Evolutionary conservation across 2,329 filamentous ascomycete genomes (phyloP), one percentile per base, ranked within the genome.

Genomic region (Penicillium sp.): DNA sequence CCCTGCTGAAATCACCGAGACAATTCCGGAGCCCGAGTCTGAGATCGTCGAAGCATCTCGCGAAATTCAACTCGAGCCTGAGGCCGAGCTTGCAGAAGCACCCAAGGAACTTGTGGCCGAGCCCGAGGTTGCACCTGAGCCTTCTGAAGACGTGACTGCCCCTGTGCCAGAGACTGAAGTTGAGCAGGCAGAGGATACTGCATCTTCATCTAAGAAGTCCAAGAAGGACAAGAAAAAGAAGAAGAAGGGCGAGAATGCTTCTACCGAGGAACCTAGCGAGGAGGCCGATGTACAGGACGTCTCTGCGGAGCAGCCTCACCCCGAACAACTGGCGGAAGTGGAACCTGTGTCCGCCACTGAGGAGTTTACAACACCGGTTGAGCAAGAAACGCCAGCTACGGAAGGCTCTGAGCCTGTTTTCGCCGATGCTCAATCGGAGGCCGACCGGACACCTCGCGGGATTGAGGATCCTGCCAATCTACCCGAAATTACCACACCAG

Each of bases 141-240:
- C 38, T 44, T 4, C 47, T 11, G 51, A 51, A 22, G 24, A n/a
- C 8, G 21, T n/a, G 14, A 14, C 16, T 13, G 21, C 31, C 0
- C 18, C 36, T 10, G 43, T 32, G 9, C 6, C 21, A 0, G 55
- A 58, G 29, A 11, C 40, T 42, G 43, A 44, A 11, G 32, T 36
- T 18, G 51, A 61, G 16, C 48, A 53, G 8, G n/a, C 16, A 0
- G 49, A 59, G 9, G 49, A 57, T 9, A 32, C 48, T 36, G 47
- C 48, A 21, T 47, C 47, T 14, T 36, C 54, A 8, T 43, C 54
- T 18, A 62, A 59, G 49, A 63, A 60, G 43, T 46, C 52, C 5
- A 56, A 53, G 42, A 55, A 52, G 8, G 55, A 59, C 38, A 60
- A 55, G 50, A 60, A 60, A 40, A 60, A 60, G 47, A 62, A 57